Evolutionary conservation across 2,329 filamentous ascomycete genomes (phyloP).

Genomic region (Tolypocladium endophyticum): DNA sequence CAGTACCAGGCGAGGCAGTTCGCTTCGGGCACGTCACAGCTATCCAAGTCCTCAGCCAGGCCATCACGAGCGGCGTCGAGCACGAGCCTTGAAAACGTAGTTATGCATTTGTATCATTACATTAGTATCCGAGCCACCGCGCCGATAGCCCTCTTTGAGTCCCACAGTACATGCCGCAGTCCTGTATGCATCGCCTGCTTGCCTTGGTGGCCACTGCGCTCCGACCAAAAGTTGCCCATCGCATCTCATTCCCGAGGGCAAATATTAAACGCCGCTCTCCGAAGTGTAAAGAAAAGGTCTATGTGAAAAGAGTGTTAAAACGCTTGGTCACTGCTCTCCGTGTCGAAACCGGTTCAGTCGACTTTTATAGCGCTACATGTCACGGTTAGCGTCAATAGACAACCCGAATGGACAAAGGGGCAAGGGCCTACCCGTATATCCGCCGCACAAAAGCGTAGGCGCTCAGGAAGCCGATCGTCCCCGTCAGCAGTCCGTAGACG

Average conservation of each 20-base stretch:
- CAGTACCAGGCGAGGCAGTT: neutral
- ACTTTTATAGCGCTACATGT: slow-evolving; percentile 37
- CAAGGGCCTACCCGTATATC: slow-evolving; percentile 60
- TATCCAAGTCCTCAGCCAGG: neutral
- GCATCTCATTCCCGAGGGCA: neutral
- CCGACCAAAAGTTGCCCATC: neutral
- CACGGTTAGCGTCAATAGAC: slow-evolving; percentile 1
- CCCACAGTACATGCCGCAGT: neutral
- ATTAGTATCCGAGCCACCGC: neutral
- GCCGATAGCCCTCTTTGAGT: neutral
- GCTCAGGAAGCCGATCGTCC: slow-evolving; percentile 75
- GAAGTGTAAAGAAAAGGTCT: neutral
- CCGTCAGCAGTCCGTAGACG: slow-evolving; percentile 71
- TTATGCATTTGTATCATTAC: neutral
- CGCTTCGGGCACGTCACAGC: neutral
- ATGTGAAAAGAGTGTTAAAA: neutral
- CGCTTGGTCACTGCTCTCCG: neutral
- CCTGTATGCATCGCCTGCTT: neutral
- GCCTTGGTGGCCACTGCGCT: neutral
- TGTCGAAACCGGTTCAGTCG: slow-evolving; percentile 19
- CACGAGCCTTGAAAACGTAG: neutral
- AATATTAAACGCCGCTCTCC: neutral
- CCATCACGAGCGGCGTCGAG: neutral
- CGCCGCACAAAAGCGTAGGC: slow-evolving; percentile 75
- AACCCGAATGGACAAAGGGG: neutral